Evolutionary conservation across 2,329 filamentous ascomycete species (phyloP), one percentile per base, ranked within the genome.

Genomic region (Bisporella sp.): DNA sequence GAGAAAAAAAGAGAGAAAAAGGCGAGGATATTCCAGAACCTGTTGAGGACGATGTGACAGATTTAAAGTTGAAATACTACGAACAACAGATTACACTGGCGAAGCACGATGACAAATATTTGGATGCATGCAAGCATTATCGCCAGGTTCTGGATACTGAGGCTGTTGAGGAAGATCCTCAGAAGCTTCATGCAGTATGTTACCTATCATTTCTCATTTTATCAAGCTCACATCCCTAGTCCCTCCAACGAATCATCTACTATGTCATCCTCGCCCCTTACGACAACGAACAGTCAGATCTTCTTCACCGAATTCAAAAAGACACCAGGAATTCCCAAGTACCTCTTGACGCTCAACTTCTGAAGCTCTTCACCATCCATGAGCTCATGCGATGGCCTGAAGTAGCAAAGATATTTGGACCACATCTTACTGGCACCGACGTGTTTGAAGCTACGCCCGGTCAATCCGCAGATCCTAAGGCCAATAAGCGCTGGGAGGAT

Each of bases 311-410:
- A 63, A 87, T 99, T 61, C 82, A 90, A 68, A 81, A 84, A 68
- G 93, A 99, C 69, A 73, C 85, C 6, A 87, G 93, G 57, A 91
- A 91, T 67, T 72, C 82, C 8, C 80, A 86, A 66, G 82, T 97
- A 3, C 73, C 88, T 4, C 77, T 84, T 50, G 92, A 97, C 57
- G 85, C 89, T 31, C 84, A 91, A 63, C 81, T 99, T 6, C 78
- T 99, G 51, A 95, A 95, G 71, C 82, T 93, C 53, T 99, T 99
- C 71, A 99, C 93, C 31, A 83, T 96, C 5, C 87, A 88, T 58
- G 93, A 99, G 73, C 78, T 99, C 56, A 99, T 99, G 93, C 87
- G 92, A 67, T 99, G 93, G 93, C 92, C 93, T 8, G 85, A 93
- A 67, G 89, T 99, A 37, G 80, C 91, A 33, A 84, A 92, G 70